Evolutionary conservation across 257 asterid genomes (phyloP).

Genomic region (Fraxinus excelsior): DNA sequence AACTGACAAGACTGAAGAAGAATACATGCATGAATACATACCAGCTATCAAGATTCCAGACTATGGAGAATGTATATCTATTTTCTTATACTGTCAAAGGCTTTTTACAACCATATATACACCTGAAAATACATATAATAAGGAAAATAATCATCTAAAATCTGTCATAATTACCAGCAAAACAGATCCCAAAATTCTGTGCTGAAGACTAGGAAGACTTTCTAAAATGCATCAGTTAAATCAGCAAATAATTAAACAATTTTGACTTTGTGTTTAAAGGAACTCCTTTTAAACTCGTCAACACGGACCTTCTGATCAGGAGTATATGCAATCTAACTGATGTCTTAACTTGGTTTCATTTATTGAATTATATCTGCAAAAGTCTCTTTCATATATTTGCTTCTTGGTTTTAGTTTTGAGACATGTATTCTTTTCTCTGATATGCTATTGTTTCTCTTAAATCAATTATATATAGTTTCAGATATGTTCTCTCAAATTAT

Average conservation of each 20-base stretch:
- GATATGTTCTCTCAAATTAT: conserved; percentile 27
- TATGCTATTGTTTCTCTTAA: conserved; percentile 3
- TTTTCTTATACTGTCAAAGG: too few relatives aligned
- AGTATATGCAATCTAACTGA: background rate
- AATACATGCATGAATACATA: background rate
- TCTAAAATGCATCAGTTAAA: background rate
- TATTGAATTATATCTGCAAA: background rate
- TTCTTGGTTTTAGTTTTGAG: background rate
- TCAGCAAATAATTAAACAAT: background rate
- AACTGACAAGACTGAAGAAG: background rate
- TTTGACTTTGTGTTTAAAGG: background rate
- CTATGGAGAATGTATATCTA: too few relatives aligned
- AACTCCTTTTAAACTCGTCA: background rate
- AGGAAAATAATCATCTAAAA: too few relatives aligned
- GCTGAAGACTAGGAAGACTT: background rate
- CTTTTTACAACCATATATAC: too few relatives aligned
- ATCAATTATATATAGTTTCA: conserved; percentile 10
- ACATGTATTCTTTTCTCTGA: conserved; percentile 13
- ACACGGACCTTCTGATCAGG: background rate
- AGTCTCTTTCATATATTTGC: background rate
- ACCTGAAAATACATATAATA: too few relatives aligned
- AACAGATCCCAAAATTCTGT: background rate
- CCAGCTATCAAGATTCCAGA: background rate
- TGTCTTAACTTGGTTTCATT: background rate
- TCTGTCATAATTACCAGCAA: background rate